Evolutionary conservation across 345 rosid species (phyloP).

Genomic region (Eucalyptus tenuipes): DNA sequence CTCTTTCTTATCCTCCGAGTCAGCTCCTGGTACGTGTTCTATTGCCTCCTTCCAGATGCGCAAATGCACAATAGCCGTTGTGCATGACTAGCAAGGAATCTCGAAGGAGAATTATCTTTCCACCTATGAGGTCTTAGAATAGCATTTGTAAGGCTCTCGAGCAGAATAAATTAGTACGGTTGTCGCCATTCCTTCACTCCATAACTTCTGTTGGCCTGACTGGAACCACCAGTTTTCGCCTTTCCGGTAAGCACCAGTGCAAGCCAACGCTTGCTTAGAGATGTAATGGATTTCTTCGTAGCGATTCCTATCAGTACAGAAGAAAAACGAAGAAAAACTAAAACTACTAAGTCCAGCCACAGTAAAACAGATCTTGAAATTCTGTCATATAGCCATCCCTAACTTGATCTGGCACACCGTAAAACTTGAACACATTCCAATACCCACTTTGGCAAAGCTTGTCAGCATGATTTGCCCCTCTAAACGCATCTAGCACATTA

Average conservation of each 20-base stretch:
- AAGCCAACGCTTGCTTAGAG: not conserved
- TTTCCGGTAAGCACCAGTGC: not conserved
- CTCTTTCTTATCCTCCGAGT: not conserved
- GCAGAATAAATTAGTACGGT: not conserved
- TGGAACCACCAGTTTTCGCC: not conserved
- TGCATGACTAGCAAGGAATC: not conserved
- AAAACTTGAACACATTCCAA: not conserved
- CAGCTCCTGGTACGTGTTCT: not conserved
- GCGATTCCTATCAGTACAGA: not conserved
- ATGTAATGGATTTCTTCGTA: not conserved
- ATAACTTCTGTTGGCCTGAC: not conserved
- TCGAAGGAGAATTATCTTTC: not conserved
- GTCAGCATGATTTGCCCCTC: not conserved
- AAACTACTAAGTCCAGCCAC: not conserved
- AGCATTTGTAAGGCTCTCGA: not conserved
- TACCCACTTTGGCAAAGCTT: not conserved
- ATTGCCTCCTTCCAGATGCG: not conserved
- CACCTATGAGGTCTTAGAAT: not conserved
- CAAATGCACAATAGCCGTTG: not conserved
- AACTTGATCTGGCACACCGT: not conserved
- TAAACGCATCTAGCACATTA: not conserved
- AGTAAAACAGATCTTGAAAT: not conserved
- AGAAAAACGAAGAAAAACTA: not conserved
- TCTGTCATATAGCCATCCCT: not conserved
- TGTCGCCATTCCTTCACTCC: not conserved